Percentiles rank a stretch among this genome's conserved stretches.
phyloP scores from a whole-genome alignment of 306 rosid genomes.

The Cicer cuneatum region DNA sequence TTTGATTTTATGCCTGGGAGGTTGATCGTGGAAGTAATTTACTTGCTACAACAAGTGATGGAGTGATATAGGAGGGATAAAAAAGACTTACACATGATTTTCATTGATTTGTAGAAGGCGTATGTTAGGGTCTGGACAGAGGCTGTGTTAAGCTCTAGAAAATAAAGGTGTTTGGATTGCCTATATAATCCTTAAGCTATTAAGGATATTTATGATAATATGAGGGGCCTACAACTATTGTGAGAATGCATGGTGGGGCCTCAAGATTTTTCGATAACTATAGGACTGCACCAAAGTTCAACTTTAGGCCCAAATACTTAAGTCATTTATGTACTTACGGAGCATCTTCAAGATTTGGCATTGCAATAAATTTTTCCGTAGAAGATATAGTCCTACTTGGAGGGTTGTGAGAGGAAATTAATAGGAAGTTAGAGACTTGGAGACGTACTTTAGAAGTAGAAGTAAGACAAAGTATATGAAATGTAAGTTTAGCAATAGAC shows the following conservation, averaged over 20 bases:
- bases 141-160: not conserved
- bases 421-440: not conserved
- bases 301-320: too few species aligned
- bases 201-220: not conserved
- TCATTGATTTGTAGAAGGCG: not conserved
- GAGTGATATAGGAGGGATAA: not conserved
- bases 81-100: not conserved
- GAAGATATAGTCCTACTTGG: not conserved
- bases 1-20: not conserved
- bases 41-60: not conserved
- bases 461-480: not conserved
- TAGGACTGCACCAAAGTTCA: too few species aligned
- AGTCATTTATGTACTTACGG: not conserved
- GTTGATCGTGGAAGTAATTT: not conserved
- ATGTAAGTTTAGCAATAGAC: not conserved
- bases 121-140: not conserved
- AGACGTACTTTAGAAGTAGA: not conserved
- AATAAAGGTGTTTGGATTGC: not conserved
- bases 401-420: not conserved
- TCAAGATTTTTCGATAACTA: too few species aligned
- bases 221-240: not conserved
- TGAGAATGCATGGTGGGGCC: not conserved
- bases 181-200: not conserved
- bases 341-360: not conserved
- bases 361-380: not conserved